Evolutionary conservation across 2,329 filamentous ascomycete genomes (phyloP).

Genomic region (Lomentospora prolificans): DNA sequence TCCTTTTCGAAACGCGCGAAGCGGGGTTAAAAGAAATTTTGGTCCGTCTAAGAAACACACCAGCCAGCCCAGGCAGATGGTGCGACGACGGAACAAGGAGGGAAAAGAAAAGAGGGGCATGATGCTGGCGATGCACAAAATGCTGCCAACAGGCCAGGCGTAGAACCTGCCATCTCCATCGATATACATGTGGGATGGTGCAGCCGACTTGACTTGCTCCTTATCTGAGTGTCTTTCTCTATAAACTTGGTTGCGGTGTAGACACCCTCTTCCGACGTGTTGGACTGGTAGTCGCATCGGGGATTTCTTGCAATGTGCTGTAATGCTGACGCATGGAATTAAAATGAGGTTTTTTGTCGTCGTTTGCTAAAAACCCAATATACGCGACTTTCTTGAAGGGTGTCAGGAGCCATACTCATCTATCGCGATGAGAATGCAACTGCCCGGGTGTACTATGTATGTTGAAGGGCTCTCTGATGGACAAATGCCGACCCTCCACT

Average conservation of each 20-base stretch:
- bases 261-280: not conserved
- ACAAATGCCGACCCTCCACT: not conserved
- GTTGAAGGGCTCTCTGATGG: not conserved
- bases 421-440: not conserved
- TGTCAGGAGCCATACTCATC: not conserved
- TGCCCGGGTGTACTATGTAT: not conserved
- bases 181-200: too few relatives aligned
- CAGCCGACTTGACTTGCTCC: too few relatives aligned
- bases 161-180: too few relatives aligned
- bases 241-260: too few relatives aligned
- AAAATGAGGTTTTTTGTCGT: too few relatives aligned
- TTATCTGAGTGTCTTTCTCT: too few relatives aligned
- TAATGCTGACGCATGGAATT: not conserved
- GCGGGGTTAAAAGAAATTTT: conserved; percentile 2
- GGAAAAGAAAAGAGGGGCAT: not conserved
- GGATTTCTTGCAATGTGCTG: not conserved
- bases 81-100: not conserved
- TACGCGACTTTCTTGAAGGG: too few relatives aligned
- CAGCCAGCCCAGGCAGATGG: not conserved
- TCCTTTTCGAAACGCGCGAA: not conserved
- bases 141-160: too few relatives aligned
- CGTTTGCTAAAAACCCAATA: too few relatives aligned
- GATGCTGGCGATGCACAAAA: not conserved
- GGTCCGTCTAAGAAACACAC: not conserved
- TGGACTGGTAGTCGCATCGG: not conserved